A percentile compares a stretch with the other conserved stretches of the same genome.
These are phyloP conservation scores for Haplographium delicatum DNA, from an alignment of 495 filamentous ascomycete genomes.

Conservation along the genomic window DNA sequence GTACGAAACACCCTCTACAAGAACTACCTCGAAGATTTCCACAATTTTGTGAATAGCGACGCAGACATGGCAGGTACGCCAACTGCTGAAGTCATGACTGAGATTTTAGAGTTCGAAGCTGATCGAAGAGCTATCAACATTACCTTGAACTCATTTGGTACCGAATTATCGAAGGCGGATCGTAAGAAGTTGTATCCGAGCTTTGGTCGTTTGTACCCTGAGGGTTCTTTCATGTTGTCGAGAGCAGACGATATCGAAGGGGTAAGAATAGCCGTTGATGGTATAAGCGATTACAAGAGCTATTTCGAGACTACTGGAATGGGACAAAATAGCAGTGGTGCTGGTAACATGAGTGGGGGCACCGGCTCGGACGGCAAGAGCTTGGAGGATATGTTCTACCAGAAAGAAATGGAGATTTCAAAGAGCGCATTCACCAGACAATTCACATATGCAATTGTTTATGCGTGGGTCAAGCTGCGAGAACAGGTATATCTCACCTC, in stretches of 20 bases:
- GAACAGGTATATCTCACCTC: slow-evolving; percentile 70
- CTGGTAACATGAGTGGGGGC: slow-evolving; percentile 81
- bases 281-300: slow-evolving; percentile 81
- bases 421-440: slow-evolving; percentile 94
- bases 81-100: slow-evolving; percentile 88
- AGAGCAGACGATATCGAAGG: slow-evolving; percentile 92
- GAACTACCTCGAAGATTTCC: slow-evolving; percentile 98
- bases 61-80: slow-evolving; percentile 81
- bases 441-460: slow-evolving; percentile 92
- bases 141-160: slow-evolving; percentile 97
- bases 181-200: slow-evolving; percentile 93
- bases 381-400: slow-evolving; percentile 96
- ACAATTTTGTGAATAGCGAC: slow-evolving; percentile 82
- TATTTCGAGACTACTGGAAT: slow-evolving; percentile 93
- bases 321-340: slow-evolving; percentile 62
- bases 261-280: slow-evolving; percentile 87
- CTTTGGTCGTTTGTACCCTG: slow-evolving; percentile 86
- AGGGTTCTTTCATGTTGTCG: slow-evolving; percentile 93
- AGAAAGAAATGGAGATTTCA: slow-evolving; percentile 97
- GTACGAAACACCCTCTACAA: slow-evolving; percentile 98
- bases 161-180: slow-evolving; percentile 89
- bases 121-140: slow-evolving; percentile 98
- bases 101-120: slow-evolving; percentile 94
- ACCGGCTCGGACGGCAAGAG: slow-evolving; percentile 75
- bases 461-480: slow-evolving; percentile 95